These are phyloP conservation scores for Juglanconis oblonga DNA, from an alignment of 2,329 filamentous ascomycete genomes.

Conservation along the genomic window DNA sequence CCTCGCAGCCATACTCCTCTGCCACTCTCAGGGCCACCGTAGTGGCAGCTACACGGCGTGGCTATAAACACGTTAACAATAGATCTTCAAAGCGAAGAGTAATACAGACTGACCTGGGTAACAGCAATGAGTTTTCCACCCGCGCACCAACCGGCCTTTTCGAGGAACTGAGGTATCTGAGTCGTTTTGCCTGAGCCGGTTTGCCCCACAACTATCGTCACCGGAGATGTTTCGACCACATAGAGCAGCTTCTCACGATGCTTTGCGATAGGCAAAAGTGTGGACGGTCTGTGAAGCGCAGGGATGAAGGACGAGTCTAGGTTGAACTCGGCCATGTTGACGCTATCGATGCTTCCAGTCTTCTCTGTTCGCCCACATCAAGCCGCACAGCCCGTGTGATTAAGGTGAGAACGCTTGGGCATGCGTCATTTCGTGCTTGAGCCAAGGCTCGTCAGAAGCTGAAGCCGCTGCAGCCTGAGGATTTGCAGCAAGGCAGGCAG, in stretches of 20 bases:
- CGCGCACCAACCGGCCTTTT: slow-evolving; percentile 83
- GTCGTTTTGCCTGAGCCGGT: slow-evolving; percentile 96
- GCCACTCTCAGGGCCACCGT: slow-evolving; percentile 87
- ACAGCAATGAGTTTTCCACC: slow-evolving; percentile 81
- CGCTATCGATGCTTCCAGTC: neutral
- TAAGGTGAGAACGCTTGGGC: too few relatives aligned
- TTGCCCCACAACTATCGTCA: slow-evolving; percentile 88
- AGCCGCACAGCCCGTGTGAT: neutral
- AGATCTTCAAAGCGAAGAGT: neutral
- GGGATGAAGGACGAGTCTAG: slow-evolving; percentile 66
- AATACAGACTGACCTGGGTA: slow-evolving; percentile 70
- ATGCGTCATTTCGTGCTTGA: too few relatives aligned
- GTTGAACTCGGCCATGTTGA: slow-evolving; percentile 54
- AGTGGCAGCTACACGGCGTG: slow-evolving; percentile 84
- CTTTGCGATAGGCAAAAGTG: slow-evolving; percentile 81
- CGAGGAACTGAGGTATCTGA: slow-evolving; percentile 88
- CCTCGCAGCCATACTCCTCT: slow-evolving; percentile 79
- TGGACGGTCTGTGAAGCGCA: slow-evolving; percentile 79
- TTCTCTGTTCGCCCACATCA: neutral
- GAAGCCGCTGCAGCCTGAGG: too few relatives aligned
- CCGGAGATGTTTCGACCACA: slow-evolving; percentile 76
- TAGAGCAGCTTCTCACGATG: slow-evolving; percentile 80
- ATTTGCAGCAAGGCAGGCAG: too few relatives aligned
- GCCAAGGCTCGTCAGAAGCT: too few relatives aligned
- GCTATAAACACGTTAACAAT: slow-evolving; percentile 46